These are phyloP conservation scores for Monotropa hypopitys DNA, from an alignment of 179 eudicot species.

Conservation along the genomic window DNA sequence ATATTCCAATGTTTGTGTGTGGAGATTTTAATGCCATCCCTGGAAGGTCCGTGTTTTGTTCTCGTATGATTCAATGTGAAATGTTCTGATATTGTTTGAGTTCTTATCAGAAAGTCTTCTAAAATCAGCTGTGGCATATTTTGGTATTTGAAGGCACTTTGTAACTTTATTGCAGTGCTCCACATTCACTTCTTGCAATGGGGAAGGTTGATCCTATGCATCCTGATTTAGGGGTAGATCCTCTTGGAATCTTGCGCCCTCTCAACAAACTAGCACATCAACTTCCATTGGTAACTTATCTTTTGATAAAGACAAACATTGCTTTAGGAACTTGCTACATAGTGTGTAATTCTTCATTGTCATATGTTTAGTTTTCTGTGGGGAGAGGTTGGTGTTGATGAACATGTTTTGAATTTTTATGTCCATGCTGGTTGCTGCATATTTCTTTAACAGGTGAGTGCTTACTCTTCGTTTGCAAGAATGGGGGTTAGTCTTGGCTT, in stretches of 20 bases:
- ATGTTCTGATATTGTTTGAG: slow-evolving; percentile 1
- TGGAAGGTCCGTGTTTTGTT: slow-evolving; percentile 50
- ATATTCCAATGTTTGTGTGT: slow-evolving; percentile 94
- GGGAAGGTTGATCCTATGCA: slow-evolving; percentile 88
- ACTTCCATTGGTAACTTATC: slow-evolving; percentile 66
- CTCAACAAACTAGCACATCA: slow-evolving; percentile 60
- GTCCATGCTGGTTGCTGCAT: background rate
- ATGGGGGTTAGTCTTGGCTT: slow-evolving; percentile 44
- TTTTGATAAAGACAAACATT: background rate
- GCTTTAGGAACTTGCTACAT: background rate
- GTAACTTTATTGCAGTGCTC: slow-evolving; percentile 47
- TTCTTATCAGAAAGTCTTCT: background rate
- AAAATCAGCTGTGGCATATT: background rate
- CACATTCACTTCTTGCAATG: slow-evolving; percentile 91
- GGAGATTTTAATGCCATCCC: slow-evolving; percentile 96
- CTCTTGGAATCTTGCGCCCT: slow-evolving; percentile 81
- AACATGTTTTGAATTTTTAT: slow-evolving; percentile 3
- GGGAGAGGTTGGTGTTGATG: background rate
- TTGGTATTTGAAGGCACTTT: background rate
- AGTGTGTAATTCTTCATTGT: background rate
- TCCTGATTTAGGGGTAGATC: slow-evolving; percentile 74
- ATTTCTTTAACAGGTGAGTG: slow-evolving; percentile 54
- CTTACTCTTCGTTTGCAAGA: slow-evolving; percentile 82
- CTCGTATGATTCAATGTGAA: background rate
- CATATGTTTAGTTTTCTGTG: background rate